Evolutionary conservation across 2,329 filamentous ascomycete genomes (phyloP), one percentile per base, ranked within the genome.

Genomic region (Fusarium pilosicola): DNA sequence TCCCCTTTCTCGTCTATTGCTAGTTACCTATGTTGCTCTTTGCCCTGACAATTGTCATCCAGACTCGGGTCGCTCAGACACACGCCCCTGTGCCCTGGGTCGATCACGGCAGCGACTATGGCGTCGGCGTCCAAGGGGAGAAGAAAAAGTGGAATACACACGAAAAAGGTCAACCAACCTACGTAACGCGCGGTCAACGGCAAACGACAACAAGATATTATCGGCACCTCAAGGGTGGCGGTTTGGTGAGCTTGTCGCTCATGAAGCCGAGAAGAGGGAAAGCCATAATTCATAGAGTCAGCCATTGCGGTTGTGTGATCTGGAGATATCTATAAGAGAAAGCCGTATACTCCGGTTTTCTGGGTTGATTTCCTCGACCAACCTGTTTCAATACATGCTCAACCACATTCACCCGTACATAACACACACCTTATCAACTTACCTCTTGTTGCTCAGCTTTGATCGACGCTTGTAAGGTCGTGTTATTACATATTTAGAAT

Each of bases 341-440:
- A 77, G 75, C 73, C 76, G 75, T 76, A 75, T 71, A 62, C 74
- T 75, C 75, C 75, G 60, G 66, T 65, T 60, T 76, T 64, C 67
- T 77, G 75, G 74, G 67, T 68, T 66, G 62, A 48, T 61, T 68
- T 68, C 39, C 28, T 58, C 59, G 56, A 61, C 56, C 61, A 58
- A 45, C 51, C 56, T 63, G 55, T 62, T 59, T 62, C 59, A 32
- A 32, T 14, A 32, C 54, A 55, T 55, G 52, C 44, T 45, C 56
- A 52, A 57, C 56, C 26, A 17, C 63, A 56, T 44, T 52, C 61
- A 51, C 42, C 41, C 52, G 58, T 34, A 24, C 30, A 45, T 14
- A 46, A 34, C 54, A 62, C 54, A 59, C 48, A 30, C 55, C 42
- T 34, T 46, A 30, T 59, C 46, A 46, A 26, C 39, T 44, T 57